phyloP scores from a whole-genome alignment of 106 monocot species.

The Dendrobium chrysotoxum region DNA sequence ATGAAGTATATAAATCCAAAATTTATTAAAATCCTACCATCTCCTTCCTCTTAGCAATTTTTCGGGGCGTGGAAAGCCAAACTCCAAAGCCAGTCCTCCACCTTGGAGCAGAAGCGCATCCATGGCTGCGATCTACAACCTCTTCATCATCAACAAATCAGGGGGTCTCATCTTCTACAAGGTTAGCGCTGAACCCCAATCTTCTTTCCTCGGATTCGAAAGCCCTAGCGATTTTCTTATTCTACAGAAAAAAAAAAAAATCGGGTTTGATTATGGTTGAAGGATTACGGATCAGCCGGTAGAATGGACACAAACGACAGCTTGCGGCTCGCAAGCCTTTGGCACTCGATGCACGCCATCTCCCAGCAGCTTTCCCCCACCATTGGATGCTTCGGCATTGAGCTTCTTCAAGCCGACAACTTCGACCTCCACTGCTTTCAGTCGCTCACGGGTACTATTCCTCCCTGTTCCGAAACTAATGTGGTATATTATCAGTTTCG shows the following conservation, averaged over 20 bases:
- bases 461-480: neutral
- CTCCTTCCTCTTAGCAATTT: too few relatives aligned
- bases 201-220: neutral
- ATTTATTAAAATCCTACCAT: too few relatives aligned
- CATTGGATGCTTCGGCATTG: conserved; percentile 69
- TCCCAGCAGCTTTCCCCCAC: conserved; percentile 93
- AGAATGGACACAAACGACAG: conserved; percentile 98
- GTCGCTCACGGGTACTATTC: conserved; percentile 70
- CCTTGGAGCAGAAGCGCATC: neutral
- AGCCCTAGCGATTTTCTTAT: neutral
- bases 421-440: conserved; percentile 99
- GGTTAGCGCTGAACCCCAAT: conserved; percentile 10
- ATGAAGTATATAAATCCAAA: too few relatives aligned
- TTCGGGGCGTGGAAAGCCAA: too few relatives aligned
- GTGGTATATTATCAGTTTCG: neutral
- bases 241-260: neutral
- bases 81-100: neutral
- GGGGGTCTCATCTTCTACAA: conserved; percentile 98
- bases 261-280: neutral
- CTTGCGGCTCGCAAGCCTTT: conserved; percentile 79
- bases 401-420: conserved; percentile 82
- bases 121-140: conserved; percentile 79
- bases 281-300: conserved; percentile 91
- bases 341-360: conserved; percentile 99
- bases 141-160: conserved; percentile 99